Conservation (phyloP, 1,284 basidiomycete species). For the Fomitopsis pinicola region DNA sequence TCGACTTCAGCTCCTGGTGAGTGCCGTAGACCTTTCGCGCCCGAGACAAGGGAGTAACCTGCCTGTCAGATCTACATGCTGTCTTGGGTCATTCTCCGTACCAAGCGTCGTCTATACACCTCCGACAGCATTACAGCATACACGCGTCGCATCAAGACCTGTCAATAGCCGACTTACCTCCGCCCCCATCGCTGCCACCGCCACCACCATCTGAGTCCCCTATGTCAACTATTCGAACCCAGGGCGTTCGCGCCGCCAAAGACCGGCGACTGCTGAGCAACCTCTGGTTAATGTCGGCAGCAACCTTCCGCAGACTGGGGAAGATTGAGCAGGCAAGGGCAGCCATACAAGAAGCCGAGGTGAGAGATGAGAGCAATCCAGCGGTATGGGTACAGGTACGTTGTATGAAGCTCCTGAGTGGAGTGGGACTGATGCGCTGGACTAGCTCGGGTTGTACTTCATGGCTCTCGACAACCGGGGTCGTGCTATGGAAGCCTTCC, state of each 20-base stretch:
- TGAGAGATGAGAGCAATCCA: constrained; percentile 80
- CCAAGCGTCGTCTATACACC: constrained; percentile 86
- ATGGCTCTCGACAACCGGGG: constrained; percentile 50
- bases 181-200: constrained; percentile 35
- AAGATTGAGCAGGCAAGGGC: constrained; percentile 88
- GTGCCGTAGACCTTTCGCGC: not conserved
- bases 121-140: constrained; percentile 58
- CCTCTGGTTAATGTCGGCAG: constrained; percentile 92
- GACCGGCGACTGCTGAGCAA: constrained; percentile 78
- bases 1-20: constrained; percentile 65
- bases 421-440: constrained; percentile 6
- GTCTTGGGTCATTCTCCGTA: constrained; percentile 58
- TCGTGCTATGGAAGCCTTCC: constrained; percentile 70
- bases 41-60: not conserved
- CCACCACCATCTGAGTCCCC: constrained; percentile 29
- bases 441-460: constrained; percentile 76
- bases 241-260: constrained; percentile 45
- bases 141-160: constrained; percentile 31
- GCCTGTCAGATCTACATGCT: constrained; percentile 54
- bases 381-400: constrained; percentile 92
- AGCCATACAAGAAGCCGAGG: constrained; percentile 95
- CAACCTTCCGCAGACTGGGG: constrained; percentile 86
- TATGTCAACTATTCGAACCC: constrained; percentile 36
- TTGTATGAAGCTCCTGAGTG: constrained; percentile 4
- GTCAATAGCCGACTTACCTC: constrained; percentile 28